A percentile compares a stretch with the other conserved stretches of the same genome.
Evolutionary conservation across 208 protist genomes (phyloP).

Genomic region (Novymonas esmeraldas): DNA sequence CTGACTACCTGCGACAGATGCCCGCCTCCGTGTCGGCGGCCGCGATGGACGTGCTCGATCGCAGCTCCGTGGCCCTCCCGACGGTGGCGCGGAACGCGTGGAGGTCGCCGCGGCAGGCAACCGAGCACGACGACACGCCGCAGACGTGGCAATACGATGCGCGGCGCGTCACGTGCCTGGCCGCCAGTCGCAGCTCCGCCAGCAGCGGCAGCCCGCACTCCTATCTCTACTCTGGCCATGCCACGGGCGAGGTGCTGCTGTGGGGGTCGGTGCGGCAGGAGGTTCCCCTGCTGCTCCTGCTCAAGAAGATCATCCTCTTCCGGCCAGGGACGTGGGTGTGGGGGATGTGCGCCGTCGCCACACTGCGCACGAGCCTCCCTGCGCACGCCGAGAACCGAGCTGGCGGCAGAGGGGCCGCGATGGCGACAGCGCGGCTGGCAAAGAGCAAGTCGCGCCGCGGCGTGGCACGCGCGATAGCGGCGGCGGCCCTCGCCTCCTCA

Average conservation of each 20-base stretch:
- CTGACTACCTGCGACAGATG: slow-evolving; percentile 14
- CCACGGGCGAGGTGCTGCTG: slow-evolving; percentile 50
- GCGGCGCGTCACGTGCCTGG: slow-evolving; percentile 52
- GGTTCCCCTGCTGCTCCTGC: slow-evolving; percentile 30
- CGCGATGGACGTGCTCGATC: slow-evolving; percentile 14
- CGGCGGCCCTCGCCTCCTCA: neutral
- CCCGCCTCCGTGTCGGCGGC: slow-evolving; percentile 6
- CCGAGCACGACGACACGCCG: too few relatives aligned
- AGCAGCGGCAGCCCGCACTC: neutral
- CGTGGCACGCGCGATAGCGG: neutral
- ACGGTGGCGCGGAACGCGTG: too few relatives aligned
- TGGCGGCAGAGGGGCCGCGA: neutral
- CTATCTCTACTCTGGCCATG: slow-evolving; percentile 52
- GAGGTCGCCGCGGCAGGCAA: too few relatives aligned
- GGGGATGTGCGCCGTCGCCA: slow-evolving; percentile 17
- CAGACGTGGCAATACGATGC: slow-evolving; percentile 32
- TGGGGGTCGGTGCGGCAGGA: slow-evolving; percentile 28
- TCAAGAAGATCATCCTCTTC: slow-evolving; percentile 53
- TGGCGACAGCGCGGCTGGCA: neutral
- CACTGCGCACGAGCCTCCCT: slow-evolving; percentile 5
- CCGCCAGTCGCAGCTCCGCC: slow-evolving; percentile 2
- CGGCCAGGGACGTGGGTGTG: slow-evolving; percentile 33
- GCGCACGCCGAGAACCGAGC: neutral
- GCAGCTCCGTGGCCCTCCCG: slow-evolving; percentile 1
- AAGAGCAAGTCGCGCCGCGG: neutral